phyloP scores from a whole-genome alignment of 2,329 filamentous ascomycete species.

The Gremmenia infestans region DNA sequence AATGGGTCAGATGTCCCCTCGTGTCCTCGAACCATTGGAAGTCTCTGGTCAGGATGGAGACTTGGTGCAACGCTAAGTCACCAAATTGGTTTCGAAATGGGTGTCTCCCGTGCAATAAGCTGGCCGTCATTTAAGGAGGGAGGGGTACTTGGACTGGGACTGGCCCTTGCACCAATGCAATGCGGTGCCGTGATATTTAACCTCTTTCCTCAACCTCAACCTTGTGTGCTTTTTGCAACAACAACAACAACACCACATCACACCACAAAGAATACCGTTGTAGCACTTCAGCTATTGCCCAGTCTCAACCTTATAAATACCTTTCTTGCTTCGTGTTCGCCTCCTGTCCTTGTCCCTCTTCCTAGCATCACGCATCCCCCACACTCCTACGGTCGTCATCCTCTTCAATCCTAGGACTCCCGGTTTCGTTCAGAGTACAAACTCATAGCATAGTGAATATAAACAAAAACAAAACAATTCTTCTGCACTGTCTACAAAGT shows the following conservation, averaged over 20 bases:
- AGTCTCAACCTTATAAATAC: not conserved
- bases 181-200: constrained; percentile 10
- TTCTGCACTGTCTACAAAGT: constrained; percentile 29
- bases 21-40: constrained; percentile 28
- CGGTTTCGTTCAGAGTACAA: constrained; percentile 33
- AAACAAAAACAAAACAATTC: constrained; percentile 39
- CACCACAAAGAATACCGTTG: not conserved
- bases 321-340: not conserved
- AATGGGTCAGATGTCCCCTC: constrained; percentile 20
- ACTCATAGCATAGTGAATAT: constrained; percentile 43
- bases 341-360: not conserved
- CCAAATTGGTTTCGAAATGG: constrained; percentile 14
- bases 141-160: constrained; percentile 1
- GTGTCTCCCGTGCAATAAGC: not conserved
- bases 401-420: constrained; percentile 8
- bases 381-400: constrained; percentile 10
- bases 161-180: not conserved
- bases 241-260: not conserved
- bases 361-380: not conserved
- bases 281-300: not conserved
- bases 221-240: not conserved
- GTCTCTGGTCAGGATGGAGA: not conserved
- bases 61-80: constrained; percentile 20
- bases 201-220: not conserved
- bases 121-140: constrained; percentile 7